Conservation (phyloP, 305 asterid genomes). For the Stenogyne calaminthoides region DNA sequence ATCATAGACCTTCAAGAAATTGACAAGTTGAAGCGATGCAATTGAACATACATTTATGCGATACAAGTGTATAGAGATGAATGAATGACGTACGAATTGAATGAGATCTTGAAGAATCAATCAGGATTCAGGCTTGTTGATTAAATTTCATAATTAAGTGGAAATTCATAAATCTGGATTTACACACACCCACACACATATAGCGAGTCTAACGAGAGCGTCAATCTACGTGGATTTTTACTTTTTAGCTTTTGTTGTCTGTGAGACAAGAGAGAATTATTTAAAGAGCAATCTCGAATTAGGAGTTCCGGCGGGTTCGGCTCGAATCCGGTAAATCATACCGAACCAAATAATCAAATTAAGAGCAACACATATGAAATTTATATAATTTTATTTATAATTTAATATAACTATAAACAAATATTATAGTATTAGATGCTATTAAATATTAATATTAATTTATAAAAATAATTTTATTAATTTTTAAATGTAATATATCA, state of each 20-base stretch:
- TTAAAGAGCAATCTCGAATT: no score
- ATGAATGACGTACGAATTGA: constrained; percentile 27
- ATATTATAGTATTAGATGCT: no score
- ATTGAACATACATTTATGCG: constrained; percentile 25
- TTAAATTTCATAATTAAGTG: constrained; percentile 23
- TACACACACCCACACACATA: not conserved
- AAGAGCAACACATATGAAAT: no score
- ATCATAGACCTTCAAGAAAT: constrained; percentile 42
- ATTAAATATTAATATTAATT: no score
- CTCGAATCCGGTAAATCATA: no score
- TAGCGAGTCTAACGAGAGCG: not conserved
- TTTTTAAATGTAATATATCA: no score
- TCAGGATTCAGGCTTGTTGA: constrained; percentile 25
- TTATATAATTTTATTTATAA: no score
- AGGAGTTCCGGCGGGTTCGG: not conserved
- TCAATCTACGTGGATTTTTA: constrained; percentile 13
- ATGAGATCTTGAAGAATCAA: constrained; percentile 33
- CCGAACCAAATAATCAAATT: no score
- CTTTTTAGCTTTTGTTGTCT: constrained; percentile 2
- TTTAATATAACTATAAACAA: no score
- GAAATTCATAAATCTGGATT: constrained; percentile 7
- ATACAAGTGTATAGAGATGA: constrained; percentile 17
- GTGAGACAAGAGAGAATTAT: not conserved
- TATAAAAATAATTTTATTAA: no score
- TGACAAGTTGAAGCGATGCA: constrained; percentile 27